These are phyloP conservation scores for Phycomyces blakesleeanus DNA, from an alignment of 192 early-diverging fungal genomes.

Conservation along the genomic window DNA sequence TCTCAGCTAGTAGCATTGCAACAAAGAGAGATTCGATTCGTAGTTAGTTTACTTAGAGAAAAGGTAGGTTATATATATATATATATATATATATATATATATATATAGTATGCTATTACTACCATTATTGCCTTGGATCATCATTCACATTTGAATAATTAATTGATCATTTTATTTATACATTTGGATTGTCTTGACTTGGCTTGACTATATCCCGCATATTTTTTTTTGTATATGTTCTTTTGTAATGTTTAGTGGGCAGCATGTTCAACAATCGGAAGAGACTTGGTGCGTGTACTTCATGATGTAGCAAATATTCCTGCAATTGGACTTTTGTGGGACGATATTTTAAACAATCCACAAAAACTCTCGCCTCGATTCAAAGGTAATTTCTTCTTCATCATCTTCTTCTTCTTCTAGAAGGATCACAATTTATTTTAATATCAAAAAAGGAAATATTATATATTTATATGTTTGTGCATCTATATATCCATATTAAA, in stretches of 20 bases:
- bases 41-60: slow-evolving; percentile 48
- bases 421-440: no score
- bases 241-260: slow-evolving; percentile 23
- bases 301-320: slow-evolving; percentile 56
- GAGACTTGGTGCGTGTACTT: slow-evolving; percentile 64
- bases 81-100: no score
- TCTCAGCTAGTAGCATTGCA: slow-evolving; percentile 35
- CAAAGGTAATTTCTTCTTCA: slow-evolving; percentile 32
- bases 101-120: no score
- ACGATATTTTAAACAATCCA: slow-evolving; percentile 49
- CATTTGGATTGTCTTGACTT: no score
- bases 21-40: slow-evolving; percentile 46
- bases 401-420: no score
- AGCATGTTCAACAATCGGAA: slow-evolving; percentile 56
- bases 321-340: slow-evolving; percentile 55
- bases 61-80: no score
- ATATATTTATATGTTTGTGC: no score
- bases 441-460: no score
- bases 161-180: not conserved
- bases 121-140: no score
- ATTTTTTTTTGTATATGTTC: not conserved
- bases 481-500: no score
- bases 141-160: not conserved
- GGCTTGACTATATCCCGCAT: no score
- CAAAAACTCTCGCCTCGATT: slow-evolving; percentile 53